phyloP scores from a whole-genome alignment of 208 protist species.

The Borovskyia barvae region DNA sequence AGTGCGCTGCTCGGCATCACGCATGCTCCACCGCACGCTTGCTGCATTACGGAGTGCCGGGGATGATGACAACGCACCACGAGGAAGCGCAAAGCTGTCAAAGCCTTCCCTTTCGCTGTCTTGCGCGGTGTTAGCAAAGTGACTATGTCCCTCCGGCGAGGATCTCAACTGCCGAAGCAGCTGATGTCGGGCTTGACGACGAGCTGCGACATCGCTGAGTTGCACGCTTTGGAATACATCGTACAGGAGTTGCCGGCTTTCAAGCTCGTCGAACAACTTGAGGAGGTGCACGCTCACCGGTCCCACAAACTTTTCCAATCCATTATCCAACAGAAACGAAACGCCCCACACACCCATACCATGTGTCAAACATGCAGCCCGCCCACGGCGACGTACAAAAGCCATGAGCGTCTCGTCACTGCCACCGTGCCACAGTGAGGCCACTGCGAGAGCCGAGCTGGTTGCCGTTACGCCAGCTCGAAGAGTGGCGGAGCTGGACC shows the following conservation, averaged over 20 bases:
- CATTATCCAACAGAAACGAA: conserved; percentile 2
- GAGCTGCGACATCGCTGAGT: conserved; percentile 29
- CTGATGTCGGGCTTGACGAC: conserved; percentile 4
- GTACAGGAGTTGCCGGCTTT: conserved; percentile 24
- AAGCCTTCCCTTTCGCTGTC: conserved; percentile 1
- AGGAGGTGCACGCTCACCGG: conserved; percentile 22
- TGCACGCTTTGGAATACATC: conserved; percentile 22
- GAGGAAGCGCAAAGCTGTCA: conserved; percentile 18
- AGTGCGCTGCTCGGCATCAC: conserved; percentile 6
- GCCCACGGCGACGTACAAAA: conserved; percentile 12
- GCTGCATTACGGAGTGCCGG: conserved; percentile 7
- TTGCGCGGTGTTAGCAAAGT: neutral
- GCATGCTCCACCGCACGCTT: conserved; percentile 12
- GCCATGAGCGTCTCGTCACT: conserved; percentile 10
- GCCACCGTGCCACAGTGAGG: conserved; percentile 10
- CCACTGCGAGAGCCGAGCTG: neutral
- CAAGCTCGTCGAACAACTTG: conserved; percentile 18
- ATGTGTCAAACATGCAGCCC: conserved; percentile 1
- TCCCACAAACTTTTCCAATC: conserved; percentile 17
- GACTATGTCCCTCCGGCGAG: neutral
- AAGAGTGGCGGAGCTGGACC: neutral
- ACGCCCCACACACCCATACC: conserved; percentile 3
- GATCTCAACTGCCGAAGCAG: neutral
- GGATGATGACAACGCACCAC: conserved; percentile 16
- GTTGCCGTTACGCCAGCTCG: neutral